Evolutionary conservation across 352 stramenopile species (phyloP).

Genomic region (Elongisporangium senticosum): DNA sequence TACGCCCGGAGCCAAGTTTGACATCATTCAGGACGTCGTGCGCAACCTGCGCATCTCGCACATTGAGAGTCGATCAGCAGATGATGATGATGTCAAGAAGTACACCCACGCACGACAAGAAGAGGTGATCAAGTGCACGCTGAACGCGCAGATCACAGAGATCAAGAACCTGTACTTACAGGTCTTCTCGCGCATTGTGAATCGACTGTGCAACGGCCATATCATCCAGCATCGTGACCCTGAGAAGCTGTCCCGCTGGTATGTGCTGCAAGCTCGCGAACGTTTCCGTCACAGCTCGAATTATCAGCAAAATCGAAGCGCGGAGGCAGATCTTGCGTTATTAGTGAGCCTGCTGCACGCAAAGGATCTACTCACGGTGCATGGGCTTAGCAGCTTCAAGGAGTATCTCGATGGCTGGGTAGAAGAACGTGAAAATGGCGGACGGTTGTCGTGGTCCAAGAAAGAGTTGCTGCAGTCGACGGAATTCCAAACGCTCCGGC

Average conservation of each 20-base stretch:
- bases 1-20: conserved; percentile 95
- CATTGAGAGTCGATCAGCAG: conserved; percentile 93
- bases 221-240: conserved; percentile 69
- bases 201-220: conserved; percentile 43
- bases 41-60: conserved; percentile 91
- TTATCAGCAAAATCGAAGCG: conserved; percentile 60
- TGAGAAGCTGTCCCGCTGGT: conserved; percentile 72
- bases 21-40: conserved; percentile 95
- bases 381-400: conserved; percentile 72
- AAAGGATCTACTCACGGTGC: conserved; percentile 68
- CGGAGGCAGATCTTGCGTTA: conserved; percentile 73
- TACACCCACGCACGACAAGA: conserved; percentile 82
- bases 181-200: conserved; percentile 55
- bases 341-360: conserved; percentile 71
- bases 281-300: conserved; percentile 58
- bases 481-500: conserved; percentile 60
- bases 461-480: conserved; percentile 62
- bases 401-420: conserved; percentile 59
- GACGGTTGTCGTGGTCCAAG: conserved; percentile 73
- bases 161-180: conserved; percentile 60
- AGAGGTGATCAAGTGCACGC: conserved; percentile 74
- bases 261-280: conserved; percentile 74
- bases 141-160: conserved; percentile 53
- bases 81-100: conserved; percentile 92
- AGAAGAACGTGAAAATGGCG: conserved; percentile 36